Percentiles rank a stretch among this genome's conserved stretches.
These are phyloP conservation scores for Rhizopogon vesiculosus DNA, from an alignment of 768 basidiomycete species.

Conservation along the genomic window DNA sequence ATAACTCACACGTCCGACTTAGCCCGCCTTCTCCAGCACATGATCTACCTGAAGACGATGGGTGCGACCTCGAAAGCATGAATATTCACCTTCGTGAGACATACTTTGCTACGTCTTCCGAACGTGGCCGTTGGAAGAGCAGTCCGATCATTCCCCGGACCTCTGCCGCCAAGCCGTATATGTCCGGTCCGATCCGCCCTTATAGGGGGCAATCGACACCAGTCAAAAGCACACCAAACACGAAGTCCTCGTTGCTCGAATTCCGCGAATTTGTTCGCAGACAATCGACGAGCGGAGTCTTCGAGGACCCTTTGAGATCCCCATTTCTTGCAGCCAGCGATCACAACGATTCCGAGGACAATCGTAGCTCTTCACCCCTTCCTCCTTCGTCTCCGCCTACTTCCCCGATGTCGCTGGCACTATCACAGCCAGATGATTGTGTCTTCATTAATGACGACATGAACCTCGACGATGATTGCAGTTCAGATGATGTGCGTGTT, in stretches of 20 bases:
- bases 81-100: conserved; percentile 38
- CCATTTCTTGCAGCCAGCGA: conserved; percentile 7
- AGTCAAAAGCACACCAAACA: conserved; percentile 5
- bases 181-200: conserved; percentile 17
- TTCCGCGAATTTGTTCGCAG: conserved; percentile 1
- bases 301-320: neutral
- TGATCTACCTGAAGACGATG: conserved; percentile 11
- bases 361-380: conserved; percentile 18
- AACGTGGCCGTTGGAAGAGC: conserved; percentile 55
- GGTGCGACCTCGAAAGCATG: conserved; percentile 28
- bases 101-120: conserved; percentile 51
- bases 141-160: conserved; percentile 36
- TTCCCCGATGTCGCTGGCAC: conserved; percentile 36
- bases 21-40: neutral
- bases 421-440: conserved; percentile 26
- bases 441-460: conserved; percentile 4
- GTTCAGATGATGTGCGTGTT: conserved; percentile 28
- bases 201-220: conserved; percentile 20
- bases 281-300: neutral
- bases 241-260: conserved; percentile 1
- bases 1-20: neutral
- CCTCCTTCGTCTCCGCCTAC: conserved; percentile 41
- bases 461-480: conserved; percentile 1
- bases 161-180: conserved; percentile 7
- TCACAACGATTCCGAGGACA: conserved; percentile 12